Evolutionary conservation across 2,329 filamentous ascomycete genomes (phyloP).

Genomic region (Xylariaceae sp.): DNA sequence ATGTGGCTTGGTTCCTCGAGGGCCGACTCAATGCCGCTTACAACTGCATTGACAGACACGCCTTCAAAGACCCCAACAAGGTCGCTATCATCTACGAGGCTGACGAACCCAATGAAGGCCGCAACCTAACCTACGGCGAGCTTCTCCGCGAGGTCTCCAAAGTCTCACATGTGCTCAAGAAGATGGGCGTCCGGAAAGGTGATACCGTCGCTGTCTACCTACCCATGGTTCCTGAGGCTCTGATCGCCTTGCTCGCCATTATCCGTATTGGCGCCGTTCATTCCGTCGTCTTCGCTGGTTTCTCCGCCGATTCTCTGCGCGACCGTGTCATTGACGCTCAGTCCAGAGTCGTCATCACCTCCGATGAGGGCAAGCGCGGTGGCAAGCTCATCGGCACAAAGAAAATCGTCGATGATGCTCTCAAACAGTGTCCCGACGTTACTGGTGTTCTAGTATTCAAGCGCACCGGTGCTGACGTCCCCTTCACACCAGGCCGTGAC

Average conservation of each 20-base stretch:
- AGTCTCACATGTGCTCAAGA: conserved; percentile 81
- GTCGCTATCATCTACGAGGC: conserved; percentile 98
- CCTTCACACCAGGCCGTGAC: conserved; percentile 85
- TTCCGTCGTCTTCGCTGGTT: conserved; percentile 96
- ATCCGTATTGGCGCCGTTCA: conserved; percentile 90
- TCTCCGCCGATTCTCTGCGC: conserved; percentile 91
- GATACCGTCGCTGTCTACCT: conserved; percentile 97
- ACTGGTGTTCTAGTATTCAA: conserved; percentile 85
- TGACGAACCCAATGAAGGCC: conserved; percentile 82
- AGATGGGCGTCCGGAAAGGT: conserved; percentile 95
- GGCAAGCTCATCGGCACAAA: conserved; percentile 97
- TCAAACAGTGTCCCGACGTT: conserved; percentile 92
- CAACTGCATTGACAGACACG: conserved; percentile 96
- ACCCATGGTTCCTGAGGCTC: conserved; percentile 96
- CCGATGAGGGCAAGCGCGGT: conserved; percentile 95
- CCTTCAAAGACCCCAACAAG: conserved; percentile 88
- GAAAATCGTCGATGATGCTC: conserved; percentile 96
- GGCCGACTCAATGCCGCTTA: conserved; percentile 91
- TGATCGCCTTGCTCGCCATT: conserved; percentile 88
- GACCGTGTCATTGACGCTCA: conserved; percentile 90
- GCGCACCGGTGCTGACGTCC: conserved; percentile 88
- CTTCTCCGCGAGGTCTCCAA: conserved; percentile 87
- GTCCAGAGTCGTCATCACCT: conserved; percentile 92
- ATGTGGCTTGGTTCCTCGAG: conserved; percentile 92
- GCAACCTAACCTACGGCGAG: conserved; percentile 88